Percentiles rank a stretch among this genome's conserved stretches.
Evolutionary conservation across 768 basidiomycete genomes (phyloP).

Genomic region (Phlegmacium glaucopus): DNA sequence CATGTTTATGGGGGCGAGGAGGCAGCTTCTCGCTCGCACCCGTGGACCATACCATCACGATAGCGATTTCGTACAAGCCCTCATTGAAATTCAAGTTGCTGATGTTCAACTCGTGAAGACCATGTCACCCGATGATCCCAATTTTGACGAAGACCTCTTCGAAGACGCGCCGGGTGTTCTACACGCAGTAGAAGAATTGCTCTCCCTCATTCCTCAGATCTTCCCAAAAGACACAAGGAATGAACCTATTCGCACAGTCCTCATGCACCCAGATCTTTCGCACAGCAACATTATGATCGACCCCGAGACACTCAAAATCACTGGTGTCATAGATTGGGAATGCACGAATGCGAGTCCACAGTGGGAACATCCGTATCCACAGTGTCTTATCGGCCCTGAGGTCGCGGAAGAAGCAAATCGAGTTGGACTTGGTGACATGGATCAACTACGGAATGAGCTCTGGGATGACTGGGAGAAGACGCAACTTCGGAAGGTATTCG

Average conservation of each 20-base stretch:
- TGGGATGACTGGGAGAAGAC: conserved; percentile 6
- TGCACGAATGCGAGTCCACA: conserved; percentile 12
- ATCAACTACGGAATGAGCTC: conserved; percentile 1
- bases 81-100: conserved; percentile 8
- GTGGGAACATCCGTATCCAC: conserved; percentile 13
- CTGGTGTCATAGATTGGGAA: conserved; percentile 19
- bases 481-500: neutral
- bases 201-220: neutral
- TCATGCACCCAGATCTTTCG: conserved; percentile 13
- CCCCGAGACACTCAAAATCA: conserved; percentile 12
- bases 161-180: neutral
- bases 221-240: neutral
- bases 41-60: conserved; percentile 12
- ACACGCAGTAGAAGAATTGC: neutral
- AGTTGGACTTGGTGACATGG: conserved; percentile 1
- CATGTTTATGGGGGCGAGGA: conserved; percentile 10
- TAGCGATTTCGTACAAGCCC: conserved; percentile 9
- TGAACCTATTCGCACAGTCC: neutral
- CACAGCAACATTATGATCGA: conserved; percentile 15
- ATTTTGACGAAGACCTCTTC: neutral
- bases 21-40: conserved; percentile 8
- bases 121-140: neutral
- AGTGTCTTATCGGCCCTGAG: conserved; percentile 3
- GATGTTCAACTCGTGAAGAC: conserved; percentile 1
- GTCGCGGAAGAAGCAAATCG: neutral